Evolutionary conservation across 2,329 filamentous ascomycete species (phyloP).

Genomic region (Erysiphe pulchra): DNA sequence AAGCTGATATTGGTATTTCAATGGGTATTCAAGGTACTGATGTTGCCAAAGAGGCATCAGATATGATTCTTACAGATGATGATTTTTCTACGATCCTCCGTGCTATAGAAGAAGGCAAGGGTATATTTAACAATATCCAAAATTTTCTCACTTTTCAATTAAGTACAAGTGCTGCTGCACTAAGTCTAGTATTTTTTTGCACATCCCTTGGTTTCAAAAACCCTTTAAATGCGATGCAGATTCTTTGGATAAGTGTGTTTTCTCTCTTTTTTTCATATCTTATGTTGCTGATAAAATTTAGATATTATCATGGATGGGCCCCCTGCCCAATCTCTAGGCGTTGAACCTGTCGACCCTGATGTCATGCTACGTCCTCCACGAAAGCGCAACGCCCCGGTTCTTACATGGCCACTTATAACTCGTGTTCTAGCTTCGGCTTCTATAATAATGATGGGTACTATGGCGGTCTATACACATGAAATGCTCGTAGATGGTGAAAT

Average conservation of each 20-base stretch:
- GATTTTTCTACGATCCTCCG: constrained; percentile 79
- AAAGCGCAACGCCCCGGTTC: constrained; percentile 62
- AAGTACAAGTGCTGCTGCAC: constrained; percentile 80
- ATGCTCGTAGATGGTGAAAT: constrained; percentile 66
- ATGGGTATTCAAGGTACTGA: constrained; percentile 93
- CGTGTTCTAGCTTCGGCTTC: constrained; percentile 69
- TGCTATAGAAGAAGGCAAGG: constrained; percentile 95
- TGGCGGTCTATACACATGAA: constrained; percentile 74
- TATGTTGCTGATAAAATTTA: constrained; percentile 16
- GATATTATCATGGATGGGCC: constrained; percentile 99
- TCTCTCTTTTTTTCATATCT: background rate
- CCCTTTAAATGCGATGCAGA: constrained; percentile 96
- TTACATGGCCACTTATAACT: constrained; percentile 60
- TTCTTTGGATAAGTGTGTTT: constrained; percentile 90
- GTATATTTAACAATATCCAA: constrained; percentile 98
- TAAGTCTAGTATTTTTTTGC: constrained; percentile 77
- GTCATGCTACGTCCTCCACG: constrained; percentile 85
- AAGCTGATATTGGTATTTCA: constrained; percentile 89
- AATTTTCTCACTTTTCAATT: constrained; percentile 98
- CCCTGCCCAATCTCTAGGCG: constrained; percentile 85
- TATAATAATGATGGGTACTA: constrained; percentile 80
- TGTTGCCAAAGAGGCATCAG: constrained; percentile 86
- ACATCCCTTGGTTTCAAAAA: constrained; percentile 84
- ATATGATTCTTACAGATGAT: constrained; percentile 78
- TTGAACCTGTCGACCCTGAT: constrained; percentile 79